Evolutionary conservation across 257 asterid genomes (phyloP), one percentile per base, ranked within the genome.

Genomic region (Solanum neorickii): DNA sequence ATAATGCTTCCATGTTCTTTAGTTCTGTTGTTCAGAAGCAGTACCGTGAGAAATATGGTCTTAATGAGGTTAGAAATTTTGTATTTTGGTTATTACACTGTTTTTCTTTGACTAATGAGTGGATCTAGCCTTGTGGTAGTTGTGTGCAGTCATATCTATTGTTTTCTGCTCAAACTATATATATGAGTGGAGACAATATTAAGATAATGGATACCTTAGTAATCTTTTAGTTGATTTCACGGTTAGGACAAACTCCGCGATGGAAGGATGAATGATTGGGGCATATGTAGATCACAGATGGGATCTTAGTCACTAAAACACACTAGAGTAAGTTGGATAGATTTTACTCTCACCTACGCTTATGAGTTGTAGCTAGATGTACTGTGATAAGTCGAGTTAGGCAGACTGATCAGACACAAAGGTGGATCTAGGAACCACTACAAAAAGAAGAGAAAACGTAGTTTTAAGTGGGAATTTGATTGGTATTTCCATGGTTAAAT

Each of bases 1-100:
- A 95, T 97, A 97, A 97, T 82, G 98, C 97, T 87, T 93, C 98
- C 83, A 89, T 97, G 69, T 97, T 91, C 98, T 97, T 97, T 84
- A 95, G 98, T 93, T 86, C 98, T 31, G 62, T 92, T 65, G 96
- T 95, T 69, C 98, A 94, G 94, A 88, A 87, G 66, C 98, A 97
- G 89, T 97, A 97, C 89, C 98, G 90, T 31, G 86, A 90, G 84
- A 94, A 94, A 87, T 97, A 89, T 85, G 99, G 99, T 69, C 47
- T 52, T 7, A 75, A 93, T 75, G 93, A 96, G 98, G 99, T 96
- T 76, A 47, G 85, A 82, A 3, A 8, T 47, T 47, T 3, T 82
- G 39, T 11, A 35, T 80, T 0, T 37, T 21, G 27, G 44, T 49
- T 47, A 1, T 14, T 44, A 20, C 5, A 37, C 52, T 74, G 20